phyloP scores from a whole-genome alignment of 1,284 basidiomycete species.

The Dichomitus squalens region DNA sequence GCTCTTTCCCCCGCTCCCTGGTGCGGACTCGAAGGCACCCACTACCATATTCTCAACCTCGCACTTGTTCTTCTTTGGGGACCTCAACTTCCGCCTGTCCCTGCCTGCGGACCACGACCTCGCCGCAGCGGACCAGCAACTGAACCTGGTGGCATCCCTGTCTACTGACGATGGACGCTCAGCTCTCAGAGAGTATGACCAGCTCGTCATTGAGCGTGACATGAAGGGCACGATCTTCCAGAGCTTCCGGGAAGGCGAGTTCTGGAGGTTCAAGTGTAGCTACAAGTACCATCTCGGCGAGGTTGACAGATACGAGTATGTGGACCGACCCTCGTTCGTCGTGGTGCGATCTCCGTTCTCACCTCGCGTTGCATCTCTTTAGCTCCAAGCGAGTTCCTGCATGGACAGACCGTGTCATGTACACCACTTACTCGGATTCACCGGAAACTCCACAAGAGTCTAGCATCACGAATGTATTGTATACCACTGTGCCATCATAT shows the following conservation, averaged over 20 bases:
- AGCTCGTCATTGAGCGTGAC: constrained; percentile 65
- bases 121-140: constrained; percentile 31
- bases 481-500: constrained; percentile 77
- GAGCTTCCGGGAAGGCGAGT: constrained; percentile 79
- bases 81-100: constrained; percentile 87
- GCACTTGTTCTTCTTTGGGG: constrained; percentile 86
- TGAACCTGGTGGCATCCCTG: constrained; percentile 44
- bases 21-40: constrained; percentile 38
- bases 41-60: constrained; percentile 80
- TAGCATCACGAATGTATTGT: constrained; percentile 63
- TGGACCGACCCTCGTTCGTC: constrained; percentile 8
- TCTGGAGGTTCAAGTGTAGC: constrained; percentile 86
- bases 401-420: constrained; percentile 95
- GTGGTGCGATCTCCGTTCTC: background rate
- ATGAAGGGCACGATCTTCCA: constrained; percentile 66
- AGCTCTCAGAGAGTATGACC: constrained; percentile 76
- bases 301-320: constrained; percentile 79
- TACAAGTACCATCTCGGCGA: constrained; percentile 87
- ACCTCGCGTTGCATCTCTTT: background rate
- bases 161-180: constrained; percentile 59
- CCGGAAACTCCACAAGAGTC: constrained; percentile 54
- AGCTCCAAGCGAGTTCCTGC: constrained; percentile 82
- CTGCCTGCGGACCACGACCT: constrained; percentile 55
- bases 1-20: constrained; percentile 68
- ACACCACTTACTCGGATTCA: constrained; percentile 77